phyloP scores from a whole-genome alignment of 139 green algal genomes.

The Limnomonas spitsbergensis region DNA sequence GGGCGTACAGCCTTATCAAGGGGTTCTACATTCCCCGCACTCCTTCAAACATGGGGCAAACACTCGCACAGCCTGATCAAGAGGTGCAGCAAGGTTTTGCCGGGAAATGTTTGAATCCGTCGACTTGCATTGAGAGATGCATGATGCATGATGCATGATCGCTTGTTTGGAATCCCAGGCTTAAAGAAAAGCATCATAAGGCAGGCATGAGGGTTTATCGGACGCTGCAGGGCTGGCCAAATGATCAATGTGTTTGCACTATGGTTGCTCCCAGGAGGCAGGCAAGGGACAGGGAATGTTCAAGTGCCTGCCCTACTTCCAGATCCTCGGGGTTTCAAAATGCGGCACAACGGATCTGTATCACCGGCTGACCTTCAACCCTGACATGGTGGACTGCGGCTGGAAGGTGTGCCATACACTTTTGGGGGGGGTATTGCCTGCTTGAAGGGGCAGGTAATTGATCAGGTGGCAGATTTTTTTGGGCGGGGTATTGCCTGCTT shows the following conservation, averaged over 20 bases:
- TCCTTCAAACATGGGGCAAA: neutral
- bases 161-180: neutral
- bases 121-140: neutral
- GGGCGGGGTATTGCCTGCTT: too few relatives aligned
- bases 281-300: constrained; percentile 17
- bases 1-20: too few relatives aligned
- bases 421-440: too few relatives aligned
- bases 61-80: neutral
- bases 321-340: constrained; percentile 53
- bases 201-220: too few relatives aligned
- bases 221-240: neutral
- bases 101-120: too few relatives aligned
- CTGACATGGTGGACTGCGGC: constrained; percentile 40
- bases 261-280: too few relatives aligned
- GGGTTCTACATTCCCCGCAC: too few relatives aligned
- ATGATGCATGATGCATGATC: neutral
- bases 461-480: too few relatives aligned
- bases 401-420: constrained; percentile 38
- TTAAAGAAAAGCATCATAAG: too few relatives aligned
- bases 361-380: constrained; percentile 46
- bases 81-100: too few relatives aligned
- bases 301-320: constrained; percentile 60
- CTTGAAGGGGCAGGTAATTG: too few relatives aligned
- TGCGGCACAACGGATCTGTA: constrained; percentile 64
- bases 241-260: constrained; percentile 2